Evolutionary conservation across 768 basidiomycete genomes (phyloP), one percentile per base, ranked within the genome.

Genomic region (Clitopilus passeckerianus): DNA sequence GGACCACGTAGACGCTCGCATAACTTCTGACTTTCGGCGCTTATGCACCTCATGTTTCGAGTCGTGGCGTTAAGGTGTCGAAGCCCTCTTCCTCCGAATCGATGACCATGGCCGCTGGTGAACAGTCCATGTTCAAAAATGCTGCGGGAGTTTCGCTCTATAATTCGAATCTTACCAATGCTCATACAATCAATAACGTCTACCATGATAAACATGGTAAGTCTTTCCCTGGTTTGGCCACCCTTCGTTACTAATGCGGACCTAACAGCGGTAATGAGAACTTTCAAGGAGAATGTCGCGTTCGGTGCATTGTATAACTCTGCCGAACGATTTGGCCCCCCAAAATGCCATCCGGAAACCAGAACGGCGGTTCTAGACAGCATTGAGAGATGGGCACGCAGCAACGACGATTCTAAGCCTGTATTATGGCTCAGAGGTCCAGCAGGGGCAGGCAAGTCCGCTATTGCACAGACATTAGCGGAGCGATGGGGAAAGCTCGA

Each of bases 361-460:
- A 62, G 67, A 14, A 53, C 44, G 23, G 63, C 56, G 6, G 58
- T 67, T 15, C 46, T 69, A 5, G 23, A 64, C 5, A 34, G 59
- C 9, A 61, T 71, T 4, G n/a, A 23, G n/a, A 20, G 24, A n/a
- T 59, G 59, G 54, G 46, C 44, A 34, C 27, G 34, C 16, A 27
- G 16, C 23, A 18, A 1, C 8, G 33, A 30, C 30, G 6, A 16
- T 3, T 15, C 5, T 4, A 53, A 58, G 6, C 35, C 35, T 35
- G 34, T 67, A 7, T 37, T 63, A 16, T 69, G 68, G 66, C 57
- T 69, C 3, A 22, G 64, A 23, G 65, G 68, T n/a, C 58, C 60
- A 4, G 68, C 67, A 9, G 67, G 68, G 2, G 57, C 58, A 1
- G 67, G 68, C 0, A 69, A 67, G 57, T 64, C 67, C n/a, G 64